A percentile compares a stretch with the other conserved stretches of the same genome.
Conservation (phyloP, 129 eudicot species). For the Rutidosis leptorrhynchoides region DNA sequence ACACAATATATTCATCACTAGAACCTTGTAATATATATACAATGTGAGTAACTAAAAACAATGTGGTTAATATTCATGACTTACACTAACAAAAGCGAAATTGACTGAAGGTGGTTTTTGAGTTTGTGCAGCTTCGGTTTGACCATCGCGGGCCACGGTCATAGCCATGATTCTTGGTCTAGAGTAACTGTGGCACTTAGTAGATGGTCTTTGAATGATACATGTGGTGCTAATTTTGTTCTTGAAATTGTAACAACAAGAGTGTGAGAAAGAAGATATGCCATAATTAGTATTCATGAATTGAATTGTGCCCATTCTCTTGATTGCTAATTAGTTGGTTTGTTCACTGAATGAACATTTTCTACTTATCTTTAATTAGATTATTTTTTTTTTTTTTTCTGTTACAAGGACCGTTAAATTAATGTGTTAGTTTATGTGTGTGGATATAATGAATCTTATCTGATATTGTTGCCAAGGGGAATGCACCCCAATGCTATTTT, state of each 20-base stretch:
- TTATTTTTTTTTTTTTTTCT: too few species aligned
- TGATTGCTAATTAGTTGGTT: neutral
- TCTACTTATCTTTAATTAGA: neutral
- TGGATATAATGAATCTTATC: conserved; percentile 31
- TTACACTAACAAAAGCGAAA: conserved; percentile 72
- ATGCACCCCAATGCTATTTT: conserved; percentile 16
- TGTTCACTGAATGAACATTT: neutral
- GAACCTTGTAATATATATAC: neutral
- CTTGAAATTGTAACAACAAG: conserved; percentile 21
- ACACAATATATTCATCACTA: neutral
- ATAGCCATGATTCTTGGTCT: conserved; percentile 56
- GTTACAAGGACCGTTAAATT: conserved; percentile 6
- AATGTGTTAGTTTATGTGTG: conserved; percentile 17
- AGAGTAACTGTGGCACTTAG: conserved; percentile 30
- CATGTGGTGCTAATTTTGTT: conserved; percentile 1
- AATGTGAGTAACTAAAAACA: neutral
- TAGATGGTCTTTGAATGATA: conserved; percentile 22
- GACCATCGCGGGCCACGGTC: conserved; percentile 41
- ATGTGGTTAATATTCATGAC: conserved; percentile 17
- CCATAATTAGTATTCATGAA: conserved; percentile 24
- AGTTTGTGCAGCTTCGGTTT: conserved; percentile 34
- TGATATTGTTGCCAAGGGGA: conserved; percentile 12
- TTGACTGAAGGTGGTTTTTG: conserved; percentile 55
- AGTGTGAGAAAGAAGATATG: conserved; percentile 23
- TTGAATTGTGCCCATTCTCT: conserved; percentile 24